Conservation (phyloP, 2,329 filamentous ascomycete species). For the Alternaria incomplexa region DNA sequence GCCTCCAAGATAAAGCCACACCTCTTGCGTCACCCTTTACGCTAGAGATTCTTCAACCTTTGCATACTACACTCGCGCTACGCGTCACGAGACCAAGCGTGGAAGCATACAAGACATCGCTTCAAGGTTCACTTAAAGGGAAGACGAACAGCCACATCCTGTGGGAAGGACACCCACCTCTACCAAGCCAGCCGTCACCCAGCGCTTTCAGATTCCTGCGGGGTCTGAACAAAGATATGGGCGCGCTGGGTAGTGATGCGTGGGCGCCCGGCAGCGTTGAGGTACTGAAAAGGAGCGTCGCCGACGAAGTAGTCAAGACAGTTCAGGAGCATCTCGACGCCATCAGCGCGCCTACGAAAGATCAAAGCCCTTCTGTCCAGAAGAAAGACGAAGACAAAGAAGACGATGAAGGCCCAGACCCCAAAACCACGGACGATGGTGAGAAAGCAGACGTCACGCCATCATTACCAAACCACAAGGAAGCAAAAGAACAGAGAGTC, state of each 20-base stretch:
- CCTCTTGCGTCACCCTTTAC: constrained; percentile 36
- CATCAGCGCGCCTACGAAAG: constrained; percentile 3
- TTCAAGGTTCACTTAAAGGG: constrained; percentile 53
- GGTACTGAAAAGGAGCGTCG: constrained; percentile 66
- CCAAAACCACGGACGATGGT: background rate
- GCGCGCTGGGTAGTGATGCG: constrained; percentile 72
- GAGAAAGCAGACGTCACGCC: constrained; percentile 13
- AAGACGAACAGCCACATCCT: constrained; percentile 69
- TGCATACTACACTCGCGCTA: constrained; percentile 68
- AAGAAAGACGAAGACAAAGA: constrained; percentile 3
- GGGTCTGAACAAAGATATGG: constrained; percentile 71
- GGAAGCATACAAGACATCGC: constrained; percentile 48
- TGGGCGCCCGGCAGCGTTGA: constrained; percentile 76
- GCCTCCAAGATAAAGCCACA: constrained; percentile 39
- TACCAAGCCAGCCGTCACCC: constrained; percentile 82
- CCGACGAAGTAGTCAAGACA: constrained; percentile 55
- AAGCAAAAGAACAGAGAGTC: constrained; percentile 32
- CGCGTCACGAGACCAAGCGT: constrained; percentile 60
- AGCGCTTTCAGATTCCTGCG: constrained; percentile 74
- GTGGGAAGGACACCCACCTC: constrained; percentile 78
- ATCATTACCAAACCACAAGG: constrained; percentile 13
- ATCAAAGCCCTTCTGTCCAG: constrained; percentile 12
- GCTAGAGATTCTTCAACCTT: constrained; percentile 64
- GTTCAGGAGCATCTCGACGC: constrained; percentile 44
- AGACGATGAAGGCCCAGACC: background rate